Conservation (phyloP, 805 yeast genomes). For the Torulaspora delbrueckii region DNA sequence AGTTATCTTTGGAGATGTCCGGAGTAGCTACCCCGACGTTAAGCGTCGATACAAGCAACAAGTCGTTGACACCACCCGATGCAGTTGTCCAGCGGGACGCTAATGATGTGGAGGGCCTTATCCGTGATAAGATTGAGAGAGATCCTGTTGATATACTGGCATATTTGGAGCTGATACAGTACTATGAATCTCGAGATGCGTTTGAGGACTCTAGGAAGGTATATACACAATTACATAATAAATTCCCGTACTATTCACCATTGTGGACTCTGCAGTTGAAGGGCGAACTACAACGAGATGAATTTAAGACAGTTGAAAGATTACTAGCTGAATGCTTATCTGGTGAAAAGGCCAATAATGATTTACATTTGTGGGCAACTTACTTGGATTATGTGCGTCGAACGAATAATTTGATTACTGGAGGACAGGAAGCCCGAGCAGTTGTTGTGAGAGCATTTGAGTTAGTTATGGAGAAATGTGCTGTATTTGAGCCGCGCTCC, state of each 20-base stretch:
- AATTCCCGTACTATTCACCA: constrained; percentile 63
- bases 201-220: constrained; percentile 53
- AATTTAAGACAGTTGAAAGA: constrained; percentile 59
- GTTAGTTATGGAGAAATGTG: constrained; percentile 71
- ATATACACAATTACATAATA: constrained; percentile 55
- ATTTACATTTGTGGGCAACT: constrained; percentile 67
- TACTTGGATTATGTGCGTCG: constrained; percentile 76
- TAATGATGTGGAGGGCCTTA: constrained; percentile 51
- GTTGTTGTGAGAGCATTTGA: constrained; percentile 78
- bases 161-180: constrained; percentile 54
- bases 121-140: constrained; percentile 49
- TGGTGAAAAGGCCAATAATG: constrained; percentile 37
- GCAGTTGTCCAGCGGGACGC: constrained; percentile 6
- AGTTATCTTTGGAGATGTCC: constrained; percentile 5
- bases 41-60: constrained; percentile 9
- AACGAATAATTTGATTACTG: constrained; percentile 61
- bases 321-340: constrained; percentile 62
- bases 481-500: constrained; percentile 62
- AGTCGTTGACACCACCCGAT: constrained; percentile 10
- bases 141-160: constrained; percentile 50
- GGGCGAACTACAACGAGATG: constrained; percentile 58
- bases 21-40: constrained; percentile 14
- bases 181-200: constrained; percentile 48
- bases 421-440: constrained; percentile 74
- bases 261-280: constrained; percentile 75